A percentile compares a stretch with the other conserved stretches of the same genome.
Conservation (phyloP, 257 asterid genomes). For the Nicotiana tabacum region DNA sequence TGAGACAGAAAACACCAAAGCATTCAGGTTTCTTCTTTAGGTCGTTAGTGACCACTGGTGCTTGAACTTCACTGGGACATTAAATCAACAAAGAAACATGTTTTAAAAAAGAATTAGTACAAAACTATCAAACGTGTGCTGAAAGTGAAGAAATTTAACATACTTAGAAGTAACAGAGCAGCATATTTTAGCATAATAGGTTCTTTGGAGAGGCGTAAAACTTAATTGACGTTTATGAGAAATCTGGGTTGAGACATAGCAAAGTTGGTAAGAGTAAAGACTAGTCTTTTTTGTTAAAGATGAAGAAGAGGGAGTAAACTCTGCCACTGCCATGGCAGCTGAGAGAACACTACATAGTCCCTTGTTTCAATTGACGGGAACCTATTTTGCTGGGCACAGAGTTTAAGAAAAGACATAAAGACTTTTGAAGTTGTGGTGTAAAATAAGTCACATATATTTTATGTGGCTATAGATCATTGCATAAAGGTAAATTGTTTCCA, state of each 20-base stretch:
- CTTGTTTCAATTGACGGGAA: no score
- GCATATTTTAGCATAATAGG: constrained; percentile 32
- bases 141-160: constrained; percentile 4
- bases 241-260: constrained; percentile 36
- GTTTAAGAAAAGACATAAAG: no score
- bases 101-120: neutral
- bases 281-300: constrained; percentile 21
- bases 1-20: constrained; percentile 86
- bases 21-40: constrained; percentile 65
- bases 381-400: no score
- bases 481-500: no score
- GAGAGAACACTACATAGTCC: no score
- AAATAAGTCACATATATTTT: no score
- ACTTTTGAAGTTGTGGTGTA: no score
- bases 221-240: constrained; percentile 27
- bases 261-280: constrained; percentile 41
- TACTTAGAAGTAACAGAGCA: constrained; percentile 80
- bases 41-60: constrained; percentile 58
- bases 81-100: neutral
- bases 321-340: constrained; percentile 75
- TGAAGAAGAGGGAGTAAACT: constrained; percentile 31
- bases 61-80: constrained; percentile 57
- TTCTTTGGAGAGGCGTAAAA: constrained; percentile 27
- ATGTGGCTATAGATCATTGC: no score
- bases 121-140: neutral